Conservation (phyloP, 768 basidiomycete genomes). For the Dioszegia crocea region DNA sequence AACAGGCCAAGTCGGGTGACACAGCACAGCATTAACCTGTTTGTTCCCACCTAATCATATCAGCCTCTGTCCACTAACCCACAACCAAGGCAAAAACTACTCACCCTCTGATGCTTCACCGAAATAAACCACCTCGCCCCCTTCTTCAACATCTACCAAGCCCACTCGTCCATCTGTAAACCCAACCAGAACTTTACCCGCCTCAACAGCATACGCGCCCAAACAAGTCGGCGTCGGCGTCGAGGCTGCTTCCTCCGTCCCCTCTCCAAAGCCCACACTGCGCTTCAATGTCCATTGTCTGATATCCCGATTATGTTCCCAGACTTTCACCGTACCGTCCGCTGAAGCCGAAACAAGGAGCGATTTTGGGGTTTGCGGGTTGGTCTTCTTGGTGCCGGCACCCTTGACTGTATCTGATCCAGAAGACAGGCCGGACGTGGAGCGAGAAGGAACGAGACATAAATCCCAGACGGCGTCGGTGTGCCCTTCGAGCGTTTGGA, state of each 20-base stretch:
- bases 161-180: constrained; percentile 85
- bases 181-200: constrained; percentile 80
- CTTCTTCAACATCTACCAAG: constrained; percentile 72
- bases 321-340: constrained; percentile 87
- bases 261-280: constrained; percentile 10
- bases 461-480: constrained; percentile 97
- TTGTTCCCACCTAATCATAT: constrained; percentile 4
- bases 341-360: constrained; percentile 73
- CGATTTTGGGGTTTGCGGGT: neutral
- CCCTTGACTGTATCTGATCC: neutral
- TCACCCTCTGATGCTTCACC: constrained; percentile 53
- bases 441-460: constrained; percentile 61
- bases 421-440: constrained; percentile 52
- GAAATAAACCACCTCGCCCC: constrained; percentile 53
- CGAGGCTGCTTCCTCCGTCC: neutral
- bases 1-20: constrained; percentile 83
- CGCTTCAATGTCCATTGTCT: constrained; percentile 57
- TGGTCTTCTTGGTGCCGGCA: neutral
- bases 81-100: no score
- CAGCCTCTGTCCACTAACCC: constrained; percentile 1
- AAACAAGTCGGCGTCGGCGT: constrained; percentile 75
- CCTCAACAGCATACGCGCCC: constrained; percentile 73
- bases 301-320: constrained; percentile 59
- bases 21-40: constrained; percentile 37
- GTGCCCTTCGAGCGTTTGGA: constrained; percentile 81